Evolutionary conservation across 164 flowering plant genomes (phyloP).

Genomic region (Cinnamomum micranthum): DNA sequence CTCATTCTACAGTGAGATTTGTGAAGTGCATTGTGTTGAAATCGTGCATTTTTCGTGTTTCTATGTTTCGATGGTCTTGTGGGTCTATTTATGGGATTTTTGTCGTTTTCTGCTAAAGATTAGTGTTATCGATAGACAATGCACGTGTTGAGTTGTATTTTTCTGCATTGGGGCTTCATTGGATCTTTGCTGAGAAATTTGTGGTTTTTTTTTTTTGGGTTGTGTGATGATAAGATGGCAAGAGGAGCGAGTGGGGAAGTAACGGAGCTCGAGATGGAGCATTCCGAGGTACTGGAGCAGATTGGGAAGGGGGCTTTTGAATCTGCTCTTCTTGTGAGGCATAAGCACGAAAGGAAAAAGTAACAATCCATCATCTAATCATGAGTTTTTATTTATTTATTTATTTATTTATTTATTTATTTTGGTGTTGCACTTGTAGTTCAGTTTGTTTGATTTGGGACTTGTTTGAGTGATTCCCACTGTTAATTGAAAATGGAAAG

Average conservation of each 20-base stretch:
- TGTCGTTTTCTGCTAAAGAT: no score
- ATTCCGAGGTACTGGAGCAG: constrained; percentile 88
- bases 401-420: neutral
- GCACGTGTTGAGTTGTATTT: no score
- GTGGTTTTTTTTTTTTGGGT: neutral
- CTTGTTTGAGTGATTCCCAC: no score
- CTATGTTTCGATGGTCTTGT: no score
- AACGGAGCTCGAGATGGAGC: constrained; percentile 52
- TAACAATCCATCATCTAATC: constrained; percentile 29
- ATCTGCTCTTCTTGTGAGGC: constrained; percentile 93
- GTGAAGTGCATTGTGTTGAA: no score
- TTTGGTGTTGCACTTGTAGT: neutral
- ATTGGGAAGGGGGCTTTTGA: constrained; percentile 99
- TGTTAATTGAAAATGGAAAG: no score
- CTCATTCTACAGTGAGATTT: no score
- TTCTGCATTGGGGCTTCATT: no score
- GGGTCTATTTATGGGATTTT: no score
- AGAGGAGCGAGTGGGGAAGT: neutral
- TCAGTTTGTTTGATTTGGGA: neutral
- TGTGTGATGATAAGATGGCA: neutral
- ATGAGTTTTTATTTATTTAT: no score
- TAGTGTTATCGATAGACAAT: no score
- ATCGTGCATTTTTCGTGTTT: no score
- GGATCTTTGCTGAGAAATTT: neutral
- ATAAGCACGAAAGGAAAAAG: constrained; percentile 90